These are phyloP conservation scores for Albugo laibachii DNA, from an alignment of 352 stramenopile genomes.

Conservation along the genomic window DNA sequence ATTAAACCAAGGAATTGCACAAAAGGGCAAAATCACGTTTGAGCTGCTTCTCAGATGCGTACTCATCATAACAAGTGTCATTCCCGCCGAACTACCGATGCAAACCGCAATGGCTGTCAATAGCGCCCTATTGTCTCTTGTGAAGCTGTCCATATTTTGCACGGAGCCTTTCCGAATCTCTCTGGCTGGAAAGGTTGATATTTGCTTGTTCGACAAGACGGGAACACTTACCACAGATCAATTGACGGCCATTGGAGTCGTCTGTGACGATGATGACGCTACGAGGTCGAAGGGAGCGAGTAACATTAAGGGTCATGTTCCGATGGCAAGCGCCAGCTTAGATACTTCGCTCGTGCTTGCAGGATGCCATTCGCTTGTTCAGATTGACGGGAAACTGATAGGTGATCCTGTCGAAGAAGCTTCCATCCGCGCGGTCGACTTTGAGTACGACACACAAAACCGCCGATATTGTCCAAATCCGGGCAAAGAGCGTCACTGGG, in stretches of 20 bases:
- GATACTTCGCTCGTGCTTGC: conserved; percentile 66
- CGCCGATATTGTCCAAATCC: conserved; percentile 49
- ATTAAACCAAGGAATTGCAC: conserved; percentile 66
- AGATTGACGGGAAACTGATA: conserved; percentile 91
- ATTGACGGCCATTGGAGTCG: conserved; percentile 85
- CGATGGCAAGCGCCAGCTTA: conserved; percentile 70
- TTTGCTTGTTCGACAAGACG: conserved; percentile 98
- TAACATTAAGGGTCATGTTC: conserved; percentile 39
- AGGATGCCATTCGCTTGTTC: conserved; percentile 94
- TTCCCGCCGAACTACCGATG: conserved; percentile 97
- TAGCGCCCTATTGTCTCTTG: conserved; percentile 85
- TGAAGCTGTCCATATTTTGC: conserved; percentile 94
- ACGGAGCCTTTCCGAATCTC: conserved; percentile 97
- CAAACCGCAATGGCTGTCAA: conserved; percentile 95
- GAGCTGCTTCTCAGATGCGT: conserved; percentile 94
- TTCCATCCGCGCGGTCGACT: conserved; percentile 93
- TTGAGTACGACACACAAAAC: conserved; percentile 52
- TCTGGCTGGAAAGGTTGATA: conserved; percentile 89
- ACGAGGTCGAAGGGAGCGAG: conserved; percentile 9
- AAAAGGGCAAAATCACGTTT: conserved; percentile 87
- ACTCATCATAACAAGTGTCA: conserved; percentile 97
- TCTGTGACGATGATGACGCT: conserved; percentile 45
- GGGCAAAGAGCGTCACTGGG: conserved; percentile 49
- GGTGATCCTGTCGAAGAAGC: conserved; percentile 97
- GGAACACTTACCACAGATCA: conserved; percentile 96